Percentiles rank a stretch among this genome's conserved stretches.
Conservation (phyloP, 2,329 filamentous ascomycete species). For the Diaporthe eres region DNA sequence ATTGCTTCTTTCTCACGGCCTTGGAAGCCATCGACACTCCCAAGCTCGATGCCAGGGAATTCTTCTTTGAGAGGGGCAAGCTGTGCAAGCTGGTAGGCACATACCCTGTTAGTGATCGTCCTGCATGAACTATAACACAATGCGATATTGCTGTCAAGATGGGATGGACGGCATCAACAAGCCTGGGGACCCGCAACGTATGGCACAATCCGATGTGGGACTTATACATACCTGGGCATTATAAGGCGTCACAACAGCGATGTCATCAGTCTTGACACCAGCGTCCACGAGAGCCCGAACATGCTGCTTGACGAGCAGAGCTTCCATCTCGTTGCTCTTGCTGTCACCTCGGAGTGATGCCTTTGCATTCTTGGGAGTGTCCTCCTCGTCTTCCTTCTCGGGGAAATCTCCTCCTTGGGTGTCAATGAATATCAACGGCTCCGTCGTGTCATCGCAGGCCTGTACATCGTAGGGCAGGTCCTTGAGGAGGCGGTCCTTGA, state of each 20-base stretch:
- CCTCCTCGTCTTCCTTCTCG: constrained; percentile 84
- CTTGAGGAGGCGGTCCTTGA: constrained; percentile 80
- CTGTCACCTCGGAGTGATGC: constrained; percentile 69
- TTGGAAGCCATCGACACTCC: constrained; percentile 95
- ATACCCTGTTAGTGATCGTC: constrained; percentile 45
- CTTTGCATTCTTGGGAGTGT: constrained; percentile 63
- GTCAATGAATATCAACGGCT: constrained; percentile 93
- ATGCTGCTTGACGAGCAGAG: constrained; percentile 82
- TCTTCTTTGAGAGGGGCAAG: constrained; percentile 84
- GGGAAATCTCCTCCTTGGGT: constrained; percentile 95
- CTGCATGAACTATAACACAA: constrained; percentile 34
- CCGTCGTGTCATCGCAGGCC: constrained; percentile 87
- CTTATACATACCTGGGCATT: constrained; percentile 81
- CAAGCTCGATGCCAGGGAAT: constrained; percentile 91
- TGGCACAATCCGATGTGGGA: neutral
- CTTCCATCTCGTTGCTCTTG: constrained; percentile 95
- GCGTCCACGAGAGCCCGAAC: constrained; percentile 82
- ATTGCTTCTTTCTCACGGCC: constrained; percentile 97
- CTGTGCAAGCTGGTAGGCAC: constrained; percentile 73
- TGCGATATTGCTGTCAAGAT: constrained; percentile 25
- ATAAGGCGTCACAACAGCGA: constrained; percentile 95
- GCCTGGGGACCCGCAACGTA: constrained; percentile 31
- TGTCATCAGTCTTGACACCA: constrained; percentile 85
- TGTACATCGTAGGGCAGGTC: constrained; percentile 84
- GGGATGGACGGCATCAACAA: constrained; percentile 32